Base-by-base conservation (phyloP, 75 land plant genomes). In the Cupressus sempervirens region DNA sequence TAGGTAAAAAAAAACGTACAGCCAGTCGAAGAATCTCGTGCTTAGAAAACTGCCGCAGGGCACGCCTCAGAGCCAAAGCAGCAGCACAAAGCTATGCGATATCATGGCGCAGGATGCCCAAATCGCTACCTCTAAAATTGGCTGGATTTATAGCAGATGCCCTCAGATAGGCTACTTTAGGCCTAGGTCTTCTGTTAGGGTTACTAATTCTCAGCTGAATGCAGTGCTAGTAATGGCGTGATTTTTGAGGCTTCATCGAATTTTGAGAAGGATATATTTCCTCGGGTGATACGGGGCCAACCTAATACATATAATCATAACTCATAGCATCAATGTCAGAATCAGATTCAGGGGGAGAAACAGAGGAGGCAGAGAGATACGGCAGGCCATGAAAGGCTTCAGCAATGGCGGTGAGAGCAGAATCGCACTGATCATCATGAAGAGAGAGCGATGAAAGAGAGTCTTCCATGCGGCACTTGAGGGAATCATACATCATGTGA, bases 21-120 rank as follows among this genome's bases (percentile, higher is more conserved):
- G n/a, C n/a, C n/a, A n/a, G n/a, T n/a, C n/a, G n/a, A n/a, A n/a
- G n/a, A n/a, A n/a, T n/a, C n/a, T n/a, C n/a, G n/a, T n/a, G n/a
- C n/a, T n/a, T n/a, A n/a, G n/a, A n/a, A n/a, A n/a, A n/a, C n/a
- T n/a, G n/a, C n/a, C n/a, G n/a, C n/a, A n/a, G n/a, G n/a, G n/a
- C n/a, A n/a, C n/a, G n/a, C n/a, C n/a, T n/a, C n/a, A n/a, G n/a
- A n/a, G n/a, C n/a, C n/a, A n/a, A n/a, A n/a, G n/a, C n/a, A n/a
- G n/a, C n/a, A n/a, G n/a, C n/a, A 87, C 81, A 41, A 90, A 93
- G 91, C 94, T 97, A 30, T 91, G 93, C 82, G 97, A 95, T 70
- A 88, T 95, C 46, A 88, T 97, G 38, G 93, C 94, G 50, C 86
- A 88, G 84, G 87, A 91, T 68, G 90, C 90, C 26, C 80, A 83